Evolutionary conservation across 441 rosid genomes (phyloP), one percentile per base, ranked within the genome.

Genomic region (Hura crepitans): DNA sequence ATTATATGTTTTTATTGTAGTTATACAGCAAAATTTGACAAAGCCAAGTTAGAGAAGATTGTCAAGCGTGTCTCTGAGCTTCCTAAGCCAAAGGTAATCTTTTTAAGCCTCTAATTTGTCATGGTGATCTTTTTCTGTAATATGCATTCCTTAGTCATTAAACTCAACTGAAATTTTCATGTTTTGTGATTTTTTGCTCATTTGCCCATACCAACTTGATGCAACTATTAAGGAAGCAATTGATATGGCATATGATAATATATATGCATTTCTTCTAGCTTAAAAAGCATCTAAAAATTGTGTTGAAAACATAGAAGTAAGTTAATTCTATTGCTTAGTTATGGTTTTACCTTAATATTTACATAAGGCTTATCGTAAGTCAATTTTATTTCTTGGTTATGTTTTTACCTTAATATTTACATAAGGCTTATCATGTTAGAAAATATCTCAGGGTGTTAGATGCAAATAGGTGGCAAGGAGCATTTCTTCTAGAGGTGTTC

Each of bases 191-290:
- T 12, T 39, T 64, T 47, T 76, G 45, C n/a, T n/a, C n/a, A n/a
- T n/a, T n/a, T n/a, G n/a, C 30, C 12, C 61, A 27, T 78, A 43
- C 20, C 83, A 94, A 97, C 89, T 94, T 56, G 97, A 90, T 67
- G 64, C 87, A 17, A 43, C 55, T 45, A 81, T 81, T 3, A 85
- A 75, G 66, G 86, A 90, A 81, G 99, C 97, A 2, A 92, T 92
- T 78, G 97, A 94, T 75, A 94, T 94, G 70, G 99, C 97, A 0
- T 94, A 92, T 75, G 73, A 87, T 28, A 94, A 94, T 82, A 94
- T 92, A 68, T 75, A 85, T 77, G 93, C 97, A 15, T 92, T 92
- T 81, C 99, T 90, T 79, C 78, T 85, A 68, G 90, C 97, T 33
- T 97, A 94, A 78, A 92, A 85, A 74, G 86, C 85, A 0, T 64